Percentiles rank a stretch among this genome's conserved stretches.
Conservation (phyloP, 2,329 filamentous ascomycete genomes). For the Alternaria arbusti region DNA sequence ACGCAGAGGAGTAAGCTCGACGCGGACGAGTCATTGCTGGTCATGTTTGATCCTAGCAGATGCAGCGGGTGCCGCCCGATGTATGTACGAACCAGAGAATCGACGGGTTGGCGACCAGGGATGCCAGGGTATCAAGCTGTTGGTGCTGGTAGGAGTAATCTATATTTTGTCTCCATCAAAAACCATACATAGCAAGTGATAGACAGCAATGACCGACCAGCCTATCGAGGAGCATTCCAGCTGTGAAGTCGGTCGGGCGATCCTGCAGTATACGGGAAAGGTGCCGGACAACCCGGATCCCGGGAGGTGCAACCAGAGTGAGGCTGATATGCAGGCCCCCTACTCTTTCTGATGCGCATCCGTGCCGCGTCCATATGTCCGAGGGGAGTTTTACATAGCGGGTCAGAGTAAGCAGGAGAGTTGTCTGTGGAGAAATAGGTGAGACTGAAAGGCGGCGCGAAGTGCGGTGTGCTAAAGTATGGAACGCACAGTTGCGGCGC, state of each 20-base stretch:
- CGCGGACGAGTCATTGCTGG: neutral
- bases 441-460: neutral
- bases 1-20: neutral
- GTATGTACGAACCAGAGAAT: neutral
- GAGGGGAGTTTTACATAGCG: neutral
- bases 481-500: neutral
- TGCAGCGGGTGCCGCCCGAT: conserved; percentile 2
- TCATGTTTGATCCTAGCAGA: neutral
- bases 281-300: neutral
- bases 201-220: neutral
- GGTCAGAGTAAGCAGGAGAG: neutral
- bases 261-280: neutral
- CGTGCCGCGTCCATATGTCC: neutral
- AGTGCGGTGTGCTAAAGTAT: neutral
- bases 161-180: neutral
- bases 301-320: neutral
- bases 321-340: neutral
- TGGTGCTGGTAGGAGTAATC: neutral
- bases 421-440: neutral
- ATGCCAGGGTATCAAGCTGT: neutral
- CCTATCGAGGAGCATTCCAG: neutral
- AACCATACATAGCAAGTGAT: neutral
- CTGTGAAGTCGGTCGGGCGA: neutral
- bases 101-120: neutral
- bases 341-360: neutral